These are phyloP conservation scores for Phytophthora melonis DNA, from an alignment of 352 stramenopile species.

Conservation along the genomic window DNA sequence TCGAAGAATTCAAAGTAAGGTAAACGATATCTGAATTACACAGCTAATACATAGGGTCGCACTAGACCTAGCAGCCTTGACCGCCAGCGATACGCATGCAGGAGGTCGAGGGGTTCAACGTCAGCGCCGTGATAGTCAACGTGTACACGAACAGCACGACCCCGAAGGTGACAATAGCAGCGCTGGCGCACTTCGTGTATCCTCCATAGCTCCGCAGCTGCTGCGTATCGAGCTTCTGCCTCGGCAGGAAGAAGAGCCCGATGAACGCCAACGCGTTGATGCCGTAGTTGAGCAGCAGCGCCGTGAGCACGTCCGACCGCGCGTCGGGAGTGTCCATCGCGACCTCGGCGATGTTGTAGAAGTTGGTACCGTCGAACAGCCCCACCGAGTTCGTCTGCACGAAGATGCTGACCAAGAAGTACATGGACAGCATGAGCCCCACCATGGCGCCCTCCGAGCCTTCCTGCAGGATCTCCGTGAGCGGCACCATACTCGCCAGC, in stretches of 20 bases:
- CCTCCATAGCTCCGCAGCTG: conserved; percentile 60
- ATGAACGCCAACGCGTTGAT: conserved; percentile 41
- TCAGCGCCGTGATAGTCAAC: conserved; percentile 50
- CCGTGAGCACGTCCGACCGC: conserved; percentile 33
- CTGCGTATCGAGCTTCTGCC: conserved; percentile 58
- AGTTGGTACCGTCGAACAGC: conserved; percentile 42
- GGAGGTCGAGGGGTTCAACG: conserved; percentile 41
- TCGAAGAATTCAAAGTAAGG: not conserved
- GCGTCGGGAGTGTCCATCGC: conserved; percentile 21
- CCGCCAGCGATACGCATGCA: conserved; percentile 52
- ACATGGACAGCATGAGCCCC: conserved; percentile 45
- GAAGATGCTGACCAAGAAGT: conserved; percentile 46
- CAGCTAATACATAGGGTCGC: not conserved
- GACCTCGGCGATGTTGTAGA: conserved; percentile 27
- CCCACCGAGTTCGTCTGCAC: conserved; percentile 39
- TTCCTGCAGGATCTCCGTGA: conserved; percentile 57
- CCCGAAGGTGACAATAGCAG: conserved; percentile 36
- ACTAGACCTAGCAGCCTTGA: conserved; percentile 38
- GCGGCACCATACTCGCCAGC: conserved; percentile 39
- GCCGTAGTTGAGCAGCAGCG: conserved; percentile 41
- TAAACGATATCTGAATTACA: conserved; percentile 1
- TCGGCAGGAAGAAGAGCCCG: conserved; percentile 42
- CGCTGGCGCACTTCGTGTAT: conserved; percentile 52
- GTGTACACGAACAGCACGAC: conserved; percentile 46
- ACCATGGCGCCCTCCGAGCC: conserved; percentile 53